These are phyloP conservation scores for Ochromonas danica DNA, from an alignment of 108 stramenopile genomes.

Conservation along the genomic window DNA sequence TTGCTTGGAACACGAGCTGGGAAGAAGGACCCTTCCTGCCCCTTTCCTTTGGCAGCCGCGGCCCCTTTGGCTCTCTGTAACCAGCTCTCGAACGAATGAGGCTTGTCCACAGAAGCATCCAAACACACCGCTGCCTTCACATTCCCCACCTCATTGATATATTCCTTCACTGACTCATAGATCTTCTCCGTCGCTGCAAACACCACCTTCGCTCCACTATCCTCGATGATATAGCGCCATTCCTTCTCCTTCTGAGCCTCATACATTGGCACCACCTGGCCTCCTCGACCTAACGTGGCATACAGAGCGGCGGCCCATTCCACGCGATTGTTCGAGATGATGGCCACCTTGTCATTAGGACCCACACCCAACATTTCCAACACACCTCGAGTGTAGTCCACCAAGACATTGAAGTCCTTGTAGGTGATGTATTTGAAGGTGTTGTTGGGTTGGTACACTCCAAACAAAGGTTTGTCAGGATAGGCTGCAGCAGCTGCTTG, in stretches of 20 bases:
- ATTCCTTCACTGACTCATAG: slow-evolving; percentile 65
- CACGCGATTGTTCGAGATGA: slow-evolving; percentile 85
- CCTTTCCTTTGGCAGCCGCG: too few species aligned
- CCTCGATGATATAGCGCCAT: slow-evolving; percentile 88
- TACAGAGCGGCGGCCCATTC: slow-evolving; percentile 83
- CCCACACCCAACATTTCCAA: slow-evolving; percentile 24
- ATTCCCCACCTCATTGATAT: slow-evolving; percentile 65
- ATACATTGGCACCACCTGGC: slow-evolving; percentile 92
- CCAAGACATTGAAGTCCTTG: slow-evolving; percentile 49
- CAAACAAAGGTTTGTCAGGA: slow-evolving; percentile 8
- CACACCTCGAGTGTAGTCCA: slow-evolving; percentile 44
- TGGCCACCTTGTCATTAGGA: slow-evolving; percentile 66
- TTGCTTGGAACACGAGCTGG: too few species aligned
- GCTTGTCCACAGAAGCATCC: slow-evolving; percentile 58
- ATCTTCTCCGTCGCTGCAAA: slow-evolving; percentile 77
- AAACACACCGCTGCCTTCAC: slow-evolving; percentile 69
- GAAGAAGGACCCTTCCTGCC: too few species aligned
- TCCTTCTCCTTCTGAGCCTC: slow-evolving; percentile 87
- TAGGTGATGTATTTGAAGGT: slow-evolving; percentile 53
- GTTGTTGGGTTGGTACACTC: background rate
- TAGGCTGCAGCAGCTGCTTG: background rate
- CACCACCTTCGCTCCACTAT: slow-evolving; percentile 69
- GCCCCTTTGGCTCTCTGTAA: background rate
- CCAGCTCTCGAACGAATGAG: slow-evolving; percentile 39
- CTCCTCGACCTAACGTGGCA: slow-evolving; percentile 82